These are phyloP conservation scores for Candida tallmaniae DNA, from an alignment of 805 yeast genomes.

Conservation along the genomic window DNA sequence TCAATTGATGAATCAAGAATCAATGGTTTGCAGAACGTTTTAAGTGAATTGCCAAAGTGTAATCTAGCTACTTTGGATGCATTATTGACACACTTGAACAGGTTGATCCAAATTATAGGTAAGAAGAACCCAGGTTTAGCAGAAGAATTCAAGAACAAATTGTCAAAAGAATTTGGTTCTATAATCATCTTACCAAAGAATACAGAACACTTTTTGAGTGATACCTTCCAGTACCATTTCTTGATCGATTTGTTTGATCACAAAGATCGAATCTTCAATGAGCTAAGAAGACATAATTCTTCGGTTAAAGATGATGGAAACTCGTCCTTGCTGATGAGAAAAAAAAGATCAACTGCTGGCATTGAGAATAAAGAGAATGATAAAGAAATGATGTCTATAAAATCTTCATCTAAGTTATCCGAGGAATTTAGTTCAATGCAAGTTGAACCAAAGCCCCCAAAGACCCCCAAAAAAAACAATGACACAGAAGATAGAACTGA, in stretches of 20 bases:
- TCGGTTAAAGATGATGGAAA: neutral
- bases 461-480: constrained; percentile 1
- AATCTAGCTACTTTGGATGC: constrained; percentile 80
- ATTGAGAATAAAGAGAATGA: constrained; percentile 3
- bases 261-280: constrained; percentile 61
- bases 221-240: constrained; percentile 54
- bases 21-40: constrained; percentile 59
- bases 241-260: constrained; percentile 57
- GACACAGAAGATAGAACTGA: constrained; percentile 1
- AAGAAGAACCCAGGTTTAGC: constrained; percentile 33
- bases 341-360: neutral
- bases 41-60: constrained; percentile 63
- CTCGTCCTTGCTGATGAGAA: neutral
- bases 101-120: constrained; percentile 50
- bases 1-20: constrained; percentile 40
- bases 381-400: neutral
- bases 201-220: constrained; percentile 38
- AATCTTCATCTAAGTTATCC: neutral
- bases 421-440: neutral
- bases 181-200: constrained; percentile 13
- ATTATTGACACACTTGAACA: constrained; percentile 66
- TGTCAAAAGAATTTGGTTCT: constrained; percentile 55
- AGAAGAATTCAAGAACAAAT: constrained; percentile 36
- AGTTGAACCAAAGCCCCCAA: constrained; percentile 3
- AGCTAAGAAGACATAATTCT: constrained; percentile 42